Base-by-base conservation (phyloP, 192 early-diverging fungal species). In the Coemansia sp. region DNA sequence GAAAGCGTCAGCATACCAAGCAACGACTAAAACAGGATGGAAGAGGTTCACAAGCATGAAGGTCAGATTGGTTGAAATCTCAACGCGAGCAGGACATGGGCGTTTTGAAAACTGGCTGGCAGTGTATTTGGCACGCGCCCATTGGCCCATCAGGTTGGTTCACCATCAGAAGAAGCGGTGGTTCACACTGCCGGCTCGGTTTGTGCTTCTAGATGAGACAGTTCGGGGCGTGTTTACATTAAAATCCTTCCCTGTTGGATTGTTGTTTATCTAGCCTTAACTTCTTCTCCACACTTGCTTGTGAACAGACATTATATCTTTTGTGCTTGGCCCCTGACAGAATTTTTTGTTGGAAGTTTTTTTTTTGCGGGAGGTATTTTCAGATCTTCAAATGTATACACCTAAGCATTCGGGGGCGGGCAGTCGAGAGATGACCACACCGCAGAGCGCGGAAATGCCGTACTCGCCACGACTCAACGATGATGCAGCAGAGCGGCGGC, bases 401-500 rank as follows among this genome's bases (percentile, higher is more conserved):
- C 70, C 76, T 23, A 79, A 31, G 32, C 71, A 63, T 44, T 41
- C 71, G 6, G 27, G 32, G 10, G 58, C 60, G 63, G 53, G 64
- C 44, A 58, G 49, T 23, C 48, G 53, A 1, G 71, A 79, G n/a
- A 44, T 66, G 22, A 22, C 55, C 38, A 64, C 70, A 54, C 78
- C 78, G n/a, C 73, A 65, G 7, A 74, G 73, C 49, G 73, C 64
- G 9, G 78, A 58, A 3, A 55, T 53, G 49, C 73, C 73, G 14
- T 51, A 64, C 10, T 65, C 78, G 18, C 78, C 78, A 9, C 73
- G 73, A 14, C 54, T 73, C 51, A 84, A 84, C 52, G 83, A 84
- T 54, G 83, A 84, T 56, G 81, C 73, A 22, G 76, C 78, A 5
- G 83, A 84, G 53, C 59, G 81, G n/a, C 67, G 70, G 7, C 72